phyloP scores from a whole-genome alignment of 805 yeast genomes.

The Ogataea pini region DNA sequence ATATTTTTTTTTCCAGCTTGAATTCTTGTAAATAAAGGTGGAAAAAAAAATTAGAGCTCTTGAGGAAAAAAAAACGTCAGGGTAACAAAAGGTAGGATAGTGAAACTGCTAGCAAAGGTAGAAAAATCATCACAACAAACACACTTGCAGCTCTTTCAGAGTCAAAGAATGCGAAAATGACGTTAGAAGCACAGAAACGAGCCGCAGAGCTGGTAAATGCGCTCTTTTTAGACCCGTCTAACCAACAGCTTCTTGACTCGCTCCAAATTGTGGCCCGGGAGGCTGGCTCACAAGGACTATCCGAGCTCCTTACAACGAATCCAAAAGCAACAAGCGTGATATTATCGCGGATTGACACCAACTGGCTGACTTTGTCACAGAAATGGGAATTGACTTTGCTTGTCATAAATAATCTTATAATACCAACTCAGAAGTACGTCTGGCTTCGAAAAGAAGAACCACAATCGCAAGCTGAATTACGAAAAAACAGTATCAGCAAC shows the following conservation, averaged over 20 bases:
- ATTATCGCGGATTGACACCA: background rate
- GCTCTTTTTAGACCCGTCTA: background rate
- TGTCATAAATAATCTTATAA: background rate
- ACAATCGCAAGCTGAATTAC: constrained; percentile 6
- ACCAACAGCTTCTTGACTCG: background rate
- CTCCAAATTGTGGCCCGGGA: constrained; percentile 1
- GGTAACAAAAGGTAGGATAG: background rate
- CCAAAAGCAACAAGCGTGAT: background rate
- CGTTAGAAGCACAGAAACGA: background rate
- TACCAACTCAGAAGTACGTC: constrained; percentile 12
- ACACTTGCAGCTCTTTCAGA: background rate
- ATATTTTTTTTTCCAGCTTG: background rate
- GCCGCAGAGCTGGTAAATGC: background rate
- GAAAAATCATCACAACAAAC: background rate
- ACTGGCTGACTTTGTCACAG: background rate
- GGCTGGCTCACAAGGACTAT: background rate
- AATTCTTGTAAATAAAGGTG: background rate
- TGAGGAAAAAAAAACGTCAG: constrained; percentile 1
- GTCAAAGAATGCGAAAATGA: background rate
- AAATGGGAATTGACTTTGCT: background rate
- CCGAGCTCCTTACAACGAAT: background rate
- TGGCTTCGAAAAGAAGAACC: constrained; percentile 18
- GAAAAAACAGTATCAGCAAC: constrained; percentile 3
- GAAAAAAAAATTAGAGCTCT: background rate
- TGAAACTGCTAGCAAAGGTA: background rate